A percentile compares a stretch with the other conserved stretches of the same genome.
These are phyloP conservation scores for Dillenia turbinata DNA, from an alignment of 164 flowering plant species.

Conservation along the genomic window DNA sequence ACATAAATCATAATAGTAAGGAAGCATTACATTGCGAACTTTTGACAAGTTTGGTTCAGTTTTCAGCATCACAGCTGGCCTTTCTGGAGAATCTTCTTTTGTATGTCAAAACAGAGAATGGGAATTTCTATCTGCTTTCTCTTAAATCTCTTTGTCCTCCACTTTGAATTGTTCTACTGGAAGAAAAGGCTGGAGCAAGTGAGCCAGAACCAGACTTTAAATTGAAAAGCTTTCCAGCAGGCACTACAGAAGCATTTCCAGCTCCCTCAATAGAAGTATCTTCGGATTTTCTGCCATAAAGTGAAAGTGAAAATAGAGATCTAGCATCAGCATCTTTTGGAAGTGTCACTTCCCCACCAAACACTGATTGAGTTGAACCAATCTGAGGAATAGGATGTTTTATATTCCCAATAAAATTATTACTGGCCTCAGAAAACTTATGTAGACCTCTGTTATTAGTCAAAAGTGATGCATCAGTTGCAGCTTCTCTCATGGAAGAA, in stretches of 20 bases:
- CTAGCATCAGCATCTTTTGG: slow-evolving; percentile 16
- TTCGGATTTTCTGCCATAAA: slow-evolving; percentile 11
- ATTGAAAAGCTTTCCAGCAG: slow-evolving; percentile 16
- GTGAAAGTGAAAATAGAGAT: slow-evolving; percentile 17
- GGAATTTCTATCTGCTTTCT: slow-evolving; percentile 23
- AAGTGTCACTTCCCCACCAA: slow-evolving; percentile 16
- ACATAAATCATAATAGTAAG: too few relatives aligned
- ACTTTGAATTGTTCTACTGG: slow-evolving; percentile 16
- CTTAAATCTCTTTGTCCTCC: slow-evolving; percentile 27
- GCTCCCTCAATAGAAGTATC: slow-evolving; percentile 8
- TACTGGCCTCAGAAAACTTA: slow-evolving; percentile 13
- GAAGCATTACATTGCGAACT: slow-evolving; percentile 50
- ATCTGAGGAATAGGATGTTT: slow-evolving; percentile 18
- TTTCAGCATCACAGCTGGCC: slow-evolving; percentile 17
- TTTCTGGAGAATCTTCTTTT: slow-evolving; percentile 19
- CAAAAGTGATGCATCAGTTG: slow-evolving; percentile 15
- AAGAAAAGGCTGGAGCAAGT: slow-evolving; percentile 16
- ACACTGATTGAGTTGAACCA: slow-evolving; percentile 21
- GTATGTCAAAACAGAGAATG: slow-evolving; percentile 14
- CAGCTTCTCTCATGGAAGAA: slow-evolving; percentile 14
- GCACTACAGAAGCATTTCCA: slow-evolving; percentile 16
- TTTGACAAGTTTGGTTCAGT: slow-evolving; percentile 49
- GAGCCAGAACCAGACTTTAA: slow-evolving; percentile 9
- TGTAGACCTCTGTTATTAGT: slow-evolving; percentile 13
- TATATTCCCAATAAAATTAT: slow-evolving; percentile 10